Evolutionary conservation across 2,329 filamentous ascomycete species (phyloP).

Genomic region (Epichloe sibirici): DNA sequence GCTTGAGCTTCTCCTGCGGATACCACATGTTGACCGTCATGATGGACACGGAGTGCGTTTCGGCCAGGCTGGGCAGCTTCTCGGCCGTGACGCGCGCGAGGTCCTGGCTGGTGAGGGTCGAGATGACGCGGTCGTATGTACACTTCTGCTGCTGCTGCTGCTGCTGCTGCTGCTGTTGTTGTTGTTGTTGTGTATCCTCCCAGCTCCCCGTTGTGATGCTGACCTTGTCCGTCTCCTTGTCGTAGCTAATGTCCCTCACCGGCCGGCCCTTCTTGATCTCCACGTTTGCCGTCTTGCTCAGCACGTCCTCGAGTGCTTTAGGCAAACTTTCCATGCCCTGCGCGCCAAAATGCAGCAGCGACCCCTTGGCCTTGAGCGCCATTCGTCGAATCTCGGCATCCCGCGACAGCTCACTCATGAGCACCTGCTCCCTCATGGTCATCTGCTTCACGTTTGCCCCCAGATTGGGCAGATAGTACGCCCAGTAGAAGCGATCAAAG

Average conservation of each 20-base stretch:
- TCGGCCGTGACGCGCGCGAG: conserved; percentile 26
- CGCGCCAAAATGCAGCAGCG: conserved; percentile 25
- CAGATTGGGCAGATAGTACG: conserved; percentile 16
- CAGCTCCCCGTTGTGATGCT: conserved; percentile 11
- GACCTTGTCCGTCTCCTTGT: conserved; percentile 24
- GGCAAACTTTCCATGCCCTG: conserved; percentile 53
- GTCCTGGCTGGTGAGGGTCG: conserved; percentile 43
- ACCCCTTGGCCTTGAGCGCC: conserved; percentile 18
- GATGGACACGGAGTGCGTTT: conserved; percentile 61
- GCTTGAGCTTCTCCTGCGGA: conserved; percentile 46
- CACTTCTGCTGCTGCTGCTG: neutral
- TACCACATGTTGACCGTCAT: conserved; percentile 92
- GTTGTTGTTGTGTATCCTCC: neutral
- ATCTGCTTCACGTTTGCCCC: conserved; percentile 31
- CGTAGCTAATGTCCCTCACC: conserved; percentile 34
- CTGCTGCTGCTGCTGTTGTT: neutral
- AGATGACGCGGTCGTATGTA: conserved; percentile 47
- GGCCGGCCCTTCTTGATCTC: conserved; percentile 37
- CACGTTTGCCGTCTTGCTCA: conserved; percentile 46
- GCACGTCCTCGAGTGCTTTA: conserved; percentile 35
- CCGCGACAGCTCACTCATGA: conserved; percentile 17
- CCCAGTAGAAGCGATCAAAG: conserved; percentile 20
- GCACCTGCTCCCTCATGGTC: conserved; percentile 16
- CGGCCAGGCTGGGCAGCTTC: conserved; percentile 34
- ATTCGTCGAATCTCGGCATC: conserved; percentile 19